Percentiles rank a stretch among this genome's conserved stretches.
Conservation (phyloP, 1,284 basidiomycete species). For the Phellopilus nigrolimitatus region DNA sequence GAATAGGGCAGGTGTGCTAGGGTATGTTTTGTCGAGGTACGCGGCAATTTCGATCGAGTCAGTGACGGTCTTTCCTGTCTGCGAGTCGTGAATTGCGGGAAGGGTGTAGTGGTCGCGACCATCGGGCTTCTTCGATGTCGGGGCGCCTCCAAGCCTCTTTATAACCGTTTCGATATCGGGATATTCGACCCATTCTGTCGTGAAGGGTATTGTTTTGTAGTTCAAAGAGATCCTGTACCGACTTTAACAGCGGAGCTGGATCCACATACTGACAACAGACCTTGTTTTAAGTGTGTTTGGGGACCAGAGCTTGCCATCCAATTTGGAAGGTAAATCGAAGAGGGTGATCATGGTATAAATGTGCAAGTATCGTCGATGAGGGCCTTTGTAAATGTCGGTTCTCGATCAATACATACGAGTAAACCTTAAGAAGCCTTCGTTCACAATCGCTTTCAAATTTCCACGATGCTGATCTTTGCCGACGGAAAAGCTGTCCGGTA, state of each 20-base stretch:
- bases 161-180: slow-evolving; percentile 21
- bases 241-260: neutral
- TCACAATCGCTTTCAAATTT: too few relatives aligned
- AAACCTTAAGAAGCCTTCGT: too few relatives aligned
- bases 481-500: too few relatives aligned
- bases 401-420: too few relatives aligned
- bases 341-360: slow-evolving; percentile 12
- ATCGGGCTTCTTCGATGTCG: slow-evolving; percentile 11
- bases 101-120: slow-evolving; percentile 25
- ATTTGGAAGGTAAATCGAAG: slow-evolving; percentile 17
- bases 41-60: slow-evolving; percentile 25
- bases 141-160: slow-evolving; percentile 18
- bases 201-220: slow-evolving; percentile 20
- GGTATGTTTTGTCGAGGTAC: slow-evolving; percentile 26
- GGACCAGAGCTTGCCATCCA: slow-evolving; percentile 18
- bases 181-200: slow-evolving; percentile 22
- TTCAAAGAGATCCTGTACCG: slow-evolving; percentile 18
- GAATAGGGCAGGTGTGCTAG: slow-evolving; percentile 18
- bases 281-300: slow-evolving; percentile 23
- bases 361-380: neutral
- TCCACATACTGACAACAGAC: slow-evolving; percentile 3
- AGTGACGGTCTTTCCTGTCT: slow-evolving; percentile 20
- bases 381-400: neutral
- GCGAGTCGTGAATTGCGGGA: slow-evolving; percentile 25
- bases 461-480: too few relatives aligned